Evolutionary conservation across 306 rosid genomes (phyloP).

Genomic region (Castanea mollissima): DNA sequence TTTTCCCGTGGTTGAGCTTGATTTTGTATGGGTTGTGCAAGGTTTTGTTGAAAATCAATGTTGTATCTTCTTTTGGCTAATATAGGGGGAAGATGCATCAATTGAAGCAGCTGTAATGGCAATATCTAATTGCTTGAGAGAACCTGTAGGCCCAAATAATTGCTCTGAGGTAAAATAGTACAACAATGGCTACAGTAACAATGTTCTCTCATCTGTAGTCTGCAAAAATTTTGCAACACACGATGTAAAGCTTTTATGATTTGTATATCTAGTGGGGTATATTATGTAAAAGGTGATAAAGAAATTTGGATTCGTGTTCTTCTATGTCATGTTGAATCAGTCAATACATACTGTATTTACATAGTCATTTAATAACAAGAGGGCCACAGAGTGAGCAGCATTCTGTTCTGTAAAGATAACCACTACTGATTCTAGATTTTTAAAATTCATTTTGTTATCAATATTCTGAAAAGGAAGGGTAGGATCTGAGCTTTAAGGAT

Average conservation of each 20-base stretch:
- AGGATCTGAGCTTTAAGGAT: background rate
- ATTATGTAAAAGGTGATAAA: background rate
- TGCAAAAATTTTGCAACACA: conserved; percentile 11
- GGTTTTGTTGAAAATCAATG: background rate
- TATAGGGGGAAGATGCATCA: conserved; percentile 93
- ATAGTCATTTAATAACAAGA: conserved; percentile 16
- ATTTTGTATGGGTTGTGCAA: conserved; percentile 1
- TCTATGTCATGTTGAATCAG: conserved; percentile 7
- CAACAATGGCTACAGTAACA: background rate
- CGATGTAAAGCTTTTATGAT: conserved; percentile 1
- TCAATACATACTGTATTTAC: conserved; percentile 17
- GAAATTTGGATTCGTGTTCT: background rate
- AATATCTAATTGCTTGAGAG: conserved; percentile 84
- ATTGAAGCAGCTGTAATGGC: conserved; percentile 92
- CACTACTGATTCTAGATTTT: background rate
- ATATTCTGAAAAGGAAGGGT: background rate
- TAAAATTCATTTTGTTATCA: background rate
- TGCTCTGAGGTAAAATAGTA: conserved; percentile 82
- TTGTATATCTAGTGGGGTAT: background rate
- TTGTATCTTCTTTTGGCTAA: conserved; percentile 8
- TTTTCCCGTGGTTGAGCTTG: background rate
- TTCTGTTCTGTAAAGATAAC: conserved; percentile 13
- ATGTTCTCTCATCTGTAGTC: background rate
- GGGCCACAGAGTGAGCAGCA: conserved; percentile 9
- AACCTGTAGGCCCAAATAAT: conserved; percentile 76